phyloP scores from a whole-genome alignment of 495 filamentous ascomycete species.

The Neurospora sp. region DNA sequence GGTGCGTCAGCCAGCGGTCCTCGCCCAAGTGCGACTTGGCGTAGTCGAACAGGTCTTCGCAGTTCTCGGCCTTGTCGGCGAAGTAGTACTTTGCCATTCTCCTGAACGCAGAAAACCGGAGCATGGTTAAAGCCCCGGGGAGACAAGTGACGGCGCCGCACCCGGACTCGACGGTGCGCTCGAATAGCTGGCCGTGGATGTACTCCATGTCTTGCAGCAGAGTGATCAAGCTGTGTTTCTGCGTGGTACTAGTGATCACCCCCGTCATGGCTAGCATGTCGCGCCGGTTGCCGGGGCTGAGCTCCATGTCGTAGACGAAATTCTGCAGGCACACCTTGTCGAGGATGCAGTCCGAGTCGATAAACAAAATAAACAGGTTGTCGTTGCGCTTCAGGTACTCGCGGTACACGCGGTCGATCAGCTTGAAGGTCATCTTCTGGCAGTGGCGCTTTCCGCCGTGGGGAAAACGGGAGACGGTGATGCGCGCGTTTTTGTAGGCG shows the following conservation, averaged over 20 bases:
- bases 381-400: slow-evolving; percentile 84
- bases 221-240: slow-evolving; percentile 81
- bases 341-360: slow-evolving; percentile 96
- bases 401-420: slow-evolving; percentile 88
- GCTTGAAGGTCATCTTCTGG: slow-evolving; percentile 87
- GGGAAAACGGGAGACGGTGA: slow-evolving; percentile 87
- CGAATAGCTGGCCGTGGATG: slow-evolving; percentile 93
- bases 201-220: slow-evolving; percentile 98
- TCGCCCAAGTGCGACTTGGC: slow-evolving; percentile 93
- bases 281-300: slow-evolving; percentile 84
- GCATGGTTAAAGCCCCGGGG: slow-evolving; percentile 86
- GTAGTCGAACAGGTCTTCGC: slow-evolving; percentile 93
- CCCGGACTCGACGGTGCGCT: slow-evolving; percentile 90
- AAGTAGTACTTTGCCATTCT: slow-evolving; percentile 99
- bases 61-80: slow-evolving; percentile 92
- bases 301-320: slow-evolving; percentile 98
- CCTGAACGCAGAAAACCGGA: slow-evolving; percentile 92
- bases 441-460: slow-evolving; percentile 92
- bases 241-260: slow-evolving; percentile 89
- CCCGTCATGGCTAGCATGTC: slow-evolving; percentile 99
- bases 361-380: slow-evolving; percentile 91
- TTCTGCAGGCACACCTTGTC: slow-evolving; percentile 92
- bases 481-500: slow-evolving; percentile 65
- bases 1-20: slow-evolving; percentile 93
- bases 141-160: slow-evolving; percentile 94